Conservation (phyloP, 2,329 filamentous ascomycete species). For the Epichloe glyceriae region DNA sequence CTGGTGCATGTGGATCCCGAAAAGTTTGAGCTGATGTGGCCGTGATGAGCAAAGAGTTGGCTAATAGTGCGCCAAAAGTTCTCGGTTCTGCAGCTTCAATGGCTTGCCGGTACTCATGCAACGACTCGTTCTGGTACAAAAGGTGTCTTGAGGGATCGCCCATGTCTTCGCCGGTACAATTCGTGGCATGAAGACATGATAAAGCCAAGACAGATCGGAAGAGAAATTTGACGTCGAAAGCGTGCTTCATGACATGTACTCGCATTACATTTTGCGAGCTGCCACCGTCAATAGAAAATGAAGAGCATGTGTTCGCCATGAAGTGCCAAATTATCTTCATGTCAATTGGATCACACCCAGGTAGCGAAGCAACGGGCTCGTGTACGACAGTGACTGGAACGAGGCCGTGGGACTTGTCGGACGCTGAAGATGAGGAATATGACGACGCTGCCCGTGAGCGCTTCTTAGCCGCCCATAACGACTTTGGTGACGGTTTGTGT, state of each 20-base stretch:
- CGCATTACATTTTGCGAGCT: constrained; percentile 27
- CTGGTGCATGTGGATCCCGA: constrained; percentile 29
- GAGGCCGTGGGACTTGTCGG: neutral
- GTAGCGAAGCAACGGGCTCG: constrained; percentile 1
- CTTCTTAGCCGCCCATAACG: neutral
- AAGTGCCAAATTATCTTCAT: constrained; percentile 46
- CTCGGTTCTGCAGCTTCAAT: constrained; percentile 31
- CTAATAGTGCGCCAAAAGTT: constrained; percentile 36
- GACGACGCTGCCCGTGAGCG: neutral
- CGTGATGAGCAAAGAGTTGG: constrained; percentile 37
- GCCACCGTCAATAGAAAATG: constrained; percentile 30
- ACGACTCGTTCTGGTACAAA: constrained; percentile 34
- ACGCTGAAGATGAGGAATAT: neutral
- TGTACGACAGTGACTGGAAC: constrained; percentile 10
- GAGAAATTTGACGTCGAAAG: constrained; percentile 39
- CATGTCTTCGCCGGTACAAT: constrained; percentile 3
- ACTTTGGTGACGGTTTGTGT: constrained; percentile 5
- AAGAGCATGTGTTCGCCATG: constrained; percentile 30
- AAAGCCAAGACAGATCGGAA: constrained; percentile 42
- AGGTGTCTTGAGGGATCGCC: constrained; percentile 24
- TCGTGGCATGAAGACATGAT: constrained; percentile 28
- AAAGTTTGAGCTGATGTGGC: constrained; percentile 38
- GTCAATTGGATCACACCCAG: constrained; percentile 23
- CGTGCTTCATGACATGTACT: constrained; percentile 33
- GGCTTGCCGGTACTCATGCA: constrained; percentile 38